A percentile compares a stretch with the other conserved stretches of the same genome.
Evolutionary conservation across 306 rosid species (phyloP).

Genomic region (Lotus japonicus): DNA sequence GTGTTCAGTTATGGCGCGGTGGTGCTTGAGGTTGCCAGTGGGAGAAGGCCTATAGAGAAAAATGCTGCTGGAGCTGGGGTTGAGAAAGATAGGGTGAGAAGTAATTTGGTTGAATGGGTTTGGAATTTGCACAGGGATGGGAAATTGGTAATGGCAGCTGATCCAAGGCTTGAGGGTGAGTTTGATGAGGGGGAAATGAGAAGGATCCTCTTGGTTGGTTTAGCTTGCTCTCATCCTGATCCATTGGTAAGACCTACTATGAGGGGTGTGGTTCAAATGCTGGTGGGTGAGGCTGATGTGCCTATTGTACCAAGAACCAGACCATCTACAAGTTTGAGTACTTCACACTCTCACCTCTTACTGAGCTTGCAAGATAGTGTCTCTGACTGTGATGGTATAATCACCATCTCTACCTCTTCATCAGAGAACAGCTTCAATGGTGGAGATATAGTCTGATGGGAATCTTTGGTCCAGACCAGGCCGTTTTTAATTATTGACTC

Average conservation of each 20-base stretch:
- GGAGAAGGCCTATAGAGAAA: constrained; percentile 89
- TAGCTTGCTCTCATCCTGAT: constrained; percentile 89
- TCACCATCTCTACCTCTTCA: constrained; percentile 65
- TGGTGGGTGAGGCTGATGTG: constrained; percentile 78
- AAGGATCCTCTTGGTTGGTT: constrained; percentile 58
- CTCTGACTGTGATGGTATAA: constrained; percentile 74
- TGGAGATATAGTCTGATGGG: constrained; percentile 43
- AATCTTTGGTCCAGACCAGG: background rate
- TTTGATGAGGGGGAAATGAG: constrained; percentile 74
- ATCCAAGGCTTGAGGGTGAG: constrained; percentile 48
- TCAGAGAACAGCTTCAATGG: constrained; percentile 56
- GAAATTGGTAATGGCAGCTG: constrained; percentile 58
- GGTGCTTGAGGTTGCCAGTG: constrained; percentile 90
- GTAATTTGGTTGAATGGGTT: constrained; percentile 96
- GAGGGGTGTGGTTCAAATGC: constrained; percentile 84
- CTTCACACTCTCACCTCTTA: constrained; percentile 66
- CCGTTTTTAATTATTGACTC: constrained; percentile 34
- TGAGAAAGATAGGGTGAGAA: constrained; percentile 44
- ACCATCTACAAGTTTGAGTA: constrained; percentile 63
- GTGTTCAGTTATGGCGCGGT: constrained; percentile 94
- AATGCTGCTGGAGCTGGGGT: constrained; percentile 35
- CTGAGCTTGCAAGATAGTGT: constrained; percentile 80
- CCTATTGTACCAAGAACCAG: constrained; percentile 74
- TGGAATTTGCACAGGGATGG: constrained; percentile 87
- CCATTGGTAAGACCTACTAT: constrained; percentile 66